phyloP scores from a whole-genome alignment of 495 filamentous ascomycete species.

The Xylona heveae region DNA sequence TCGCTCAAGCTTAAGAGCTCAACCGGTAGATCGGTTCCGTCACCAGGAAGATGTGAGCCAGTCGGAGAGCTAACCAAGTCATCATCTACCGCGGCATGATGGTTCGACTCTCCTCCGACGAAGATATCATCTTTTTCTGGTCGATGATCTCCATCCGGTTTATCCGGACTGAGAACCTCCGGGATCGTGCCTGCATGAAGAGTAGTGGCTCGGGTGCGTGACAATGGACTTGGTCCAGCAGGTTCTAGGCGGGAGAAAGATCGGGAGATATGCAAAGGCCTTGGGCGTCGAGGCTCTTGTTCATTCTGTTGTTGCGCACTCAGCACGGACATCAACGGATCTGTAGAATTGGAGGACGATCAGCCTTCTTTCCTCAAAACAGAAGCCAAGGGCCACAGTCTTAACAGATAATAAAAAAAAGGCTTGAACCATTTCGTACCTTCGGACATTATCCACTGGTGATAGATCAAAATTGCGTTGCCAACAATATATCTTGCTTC shows the following conservation, averaged over 20 bases:
- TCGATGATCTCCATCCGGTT: slow-evolving; percentile 5
- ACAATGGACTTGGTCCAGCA: slow-evolving; percentile 19
- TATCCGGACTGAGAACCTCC: slow-evolving; percentile 17
- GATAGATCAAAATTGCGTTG: no score
- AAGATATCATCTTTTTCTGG: slow-evolving; percentile 18
- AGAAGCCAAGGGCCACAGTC: no score
- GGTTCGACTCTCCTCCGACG: slow-evolving; percentile 7
- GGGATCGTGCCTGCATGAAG: slow-evolving; percentile 30
- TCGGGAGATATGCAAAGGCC: slow-evolving; percentile 17
- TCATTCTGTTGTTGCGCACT: background rate
- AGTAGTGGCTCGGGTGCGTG: slow-evolving; percentile 37
- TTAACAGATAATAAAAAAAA: no score
- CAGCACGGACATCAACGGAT: slow-evolving; percentile 1
- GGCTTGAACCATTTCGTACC: no score
- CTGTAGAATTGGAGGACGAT: slow-evolving; percentile 10
- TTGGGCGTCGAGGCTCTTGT: slow-evolving; percentile 7
- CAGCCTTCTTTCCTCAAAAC: no score
- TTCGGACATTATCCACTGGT: no score
- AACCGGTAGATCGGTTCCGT: slow-evolving; percentile 74
- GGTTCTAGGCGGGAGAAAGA: slow-evolving; percentile 34
- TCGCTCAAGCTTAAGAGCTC: slow-evolving; percentile 81
- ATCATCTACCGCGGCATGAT: slow-evolving; percentile 17
- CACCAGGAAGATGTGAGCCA: slow-evolving; percentile 31
- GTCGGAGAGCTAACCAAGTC: slow-evolving; percentile 17
- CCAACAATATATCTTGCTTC: no score